Evolutionary conservation across 225 moss, liverwort and hornwort genomes (phyloP), one percentile per base, ranked within the genome.

Genomic region (Pleurozium schreberi): DNA sequence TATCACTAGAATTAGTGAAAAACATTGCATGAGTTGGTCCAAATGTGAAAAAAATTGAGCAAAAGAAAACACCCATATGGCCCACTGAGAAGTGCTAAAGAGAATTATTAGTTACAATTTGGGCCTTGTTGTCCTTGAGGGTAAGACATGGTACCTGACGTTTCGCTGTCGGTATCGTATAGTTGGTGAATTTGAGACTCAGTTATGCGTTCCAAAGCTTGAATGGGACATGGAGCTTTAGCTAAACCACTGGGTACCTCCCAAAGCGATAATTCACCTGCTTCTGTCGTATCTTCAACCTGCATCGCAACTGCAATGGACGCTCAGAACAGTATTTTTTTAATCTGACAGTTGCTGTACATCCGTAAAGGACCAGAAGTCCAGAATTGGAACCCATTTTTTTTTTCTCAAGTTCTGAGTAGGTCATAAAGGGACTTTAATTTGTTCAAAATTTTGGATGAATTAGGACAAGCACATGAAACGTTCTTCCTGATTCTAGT

Each of bases 231-330:
- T 43, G 91, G 64, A 70, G 89, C 62, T 64, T 92, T 89, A 1
- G 80, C 58, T 75, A 75, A 75, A n/a, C 73, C 53, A 80, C 10
- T 60, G 73, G 84, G 74, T 27, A 87, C 59, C 61, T 92, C 90
- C 90, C 86, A 88, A 26, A 88, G 84, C 67, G 81, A 40, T 43
- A 78, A 90, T 52, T 76, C 90, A 42, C 89, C 91, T 42, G 90
- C 86, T 86, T 89, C 90, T 68, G 85, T 92, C 81, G 84, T 87
- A 84, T 90, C 92, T 86, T 91, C 94, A 76, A 89, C 94, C 94
- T 94, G 90, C 90, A 93, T 89, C 84, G 91, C 80, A 88, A 90
- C 94, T 94, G 94, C 90, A 92, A 87, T 63, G 62, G 25, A 82
- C 86, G 78, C 85, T 88, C 84, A 93, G 90, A 85, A 81, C 80